Base-by-base conservation (phyloP, 176 grass and related monocot genomes). In the Eragrostis nindensis region DNA sequence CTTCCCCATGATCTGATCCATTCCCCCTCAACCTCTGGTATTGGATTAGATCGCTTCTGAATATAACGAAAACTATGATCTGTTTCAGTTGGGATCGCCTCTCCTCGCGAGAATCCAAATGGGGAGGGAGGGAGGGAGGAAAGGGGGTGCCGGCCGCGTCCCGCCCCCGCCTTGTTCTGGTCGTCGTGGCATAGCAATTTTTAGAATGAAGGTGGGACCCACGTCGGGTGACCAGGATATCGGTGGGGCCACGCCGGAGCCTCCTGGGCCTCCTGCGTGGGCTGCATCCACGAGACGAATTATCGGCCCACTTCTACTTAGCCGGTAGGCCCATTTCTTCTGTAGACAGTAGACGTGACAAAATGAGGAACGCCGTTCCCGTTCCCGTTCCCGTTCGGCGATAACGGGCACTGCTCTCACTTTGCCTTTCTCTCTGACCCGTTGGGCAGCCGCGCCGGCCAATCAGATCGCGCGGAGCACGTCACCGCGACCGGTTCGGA, bases 1-100 rank as follows among this genome's bases (percentile, higher is more conserved):
- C 78, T 94, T 92, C 66, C 89, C 87, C 85, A 98, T 64, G n/a
- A 98, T 84, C 83, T 94, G 86, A 91, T 98, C 90, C 95, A 98
- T 98, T 70, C 5, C 15, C 16, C 60, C 50, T 66, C 39, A 25
- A 68, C 36, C 2, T 25, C 55, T 56, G 6, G 52, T 8, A 13
- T 46, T 8, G 46, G 53, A 56, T 56, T 1, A 4, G 19, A 22
- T 24, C 55, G 55, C 24, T 61, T 26, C 57, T 0, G 24, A 61
- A 27, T 61, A 11, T 61, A 11, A 2, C 22, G 24, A 59, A 21
- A 59, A 1, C 8, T 0, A 59, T 11, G 55, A 25, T 22, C 22
- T 24, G 19, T 57, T 57, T n/a, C n/a, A 0, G 55, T 59, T 25
- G 55, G 55, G n/a, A 59, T 59, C 55, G n/a, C 55, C 55, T 25